Base-by-base conservation (phyloP, 345 rosid species). In the Raphanus sativus region DNA sequence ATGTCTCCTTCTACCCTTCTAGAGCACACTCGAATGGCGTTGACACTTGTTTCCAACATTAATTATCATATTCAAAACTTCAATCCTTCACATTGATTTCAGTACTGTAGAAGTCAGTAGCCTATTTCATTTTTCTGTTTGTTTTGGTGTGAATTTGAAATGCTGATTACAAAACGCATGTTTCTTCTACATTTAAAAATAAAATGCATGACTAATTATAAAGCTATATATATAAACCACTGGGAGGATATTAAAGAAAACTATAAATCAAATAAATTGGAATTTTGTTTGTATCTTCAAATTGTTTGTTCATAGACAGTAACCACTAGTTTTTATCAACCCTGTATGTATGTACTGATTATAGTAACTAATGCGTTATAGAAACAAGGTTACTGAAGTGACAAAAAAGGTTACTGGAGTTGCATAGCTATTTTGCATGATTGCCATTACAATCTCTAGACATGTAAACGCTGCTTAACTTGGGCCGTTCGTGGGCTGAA, bases 401-500 rank as follows among this genome's bases (percentile, higher is more conserved):
- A 33, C 36, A 36, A 36, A 36, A 7, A 50, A 55, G 61, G 61
- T 58, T 25, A 10, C 30, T 3, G 30, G 30, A 25, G 25, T 6
- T 58, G 25, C 62, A 1, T 10, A 24, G 63, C 3, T 13, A 61
- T 13, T 61, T 62, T 62, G 65, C 40, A 62, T 62, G 21, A 29
- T 13, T 30, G 40, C 8, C 65, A 7, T 2, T 16, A 52, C 21
- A 21, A 21, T 21, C 21, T 21, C 21, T 21, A 21, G 21, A 21
- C 21, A 21, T 21, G 13, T 26, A 26, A 62, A 62, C 2, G 15
- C 50, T 64, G 29, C 4, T 4, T 9, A 36, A 3, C 0, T 24
- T 6, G 56, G 75, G 65, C 56, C 21, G 15, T 74, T 54, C 8
- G 0, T 58, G 74, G 62, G 79, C 62, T 60, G 0, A 30, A 24